Conservation (phyloP, 2,329 filamentous ascomycete genomes). For the Rosellinia necatrix region DNA sequence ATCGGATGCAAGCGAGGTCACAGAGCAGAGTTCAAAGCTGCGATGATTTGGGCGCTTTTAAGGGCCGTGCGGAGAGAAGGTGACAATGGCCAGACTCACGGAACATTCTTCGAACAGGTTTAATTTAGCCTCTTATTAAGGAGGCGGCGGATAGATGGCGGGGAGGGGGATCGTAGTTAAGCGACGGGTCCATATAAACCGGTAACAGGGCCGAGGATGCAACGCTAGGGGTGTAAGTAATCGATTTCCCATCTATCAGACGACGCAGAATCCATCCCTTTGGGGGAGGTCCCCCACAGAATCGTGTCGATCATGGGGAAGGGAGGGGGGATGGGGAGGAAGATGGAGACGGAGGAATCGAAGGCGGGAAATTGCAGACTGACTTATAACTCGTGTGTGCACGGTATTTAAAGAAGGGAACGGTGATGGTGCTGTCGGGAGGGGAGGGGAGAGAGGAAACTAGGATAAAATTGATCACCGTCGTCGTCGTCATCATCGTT, state of each 20-base stretch:
- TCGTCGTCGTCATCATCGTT: no score
- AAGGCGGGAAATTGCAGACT: neutral
- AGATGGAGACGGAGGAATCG: conserved; percentile 4
- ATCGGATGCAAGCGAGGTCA: neutral
- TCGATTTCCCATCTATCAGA: conserved; percentile 30
- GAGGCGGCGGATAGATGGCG: neutral
- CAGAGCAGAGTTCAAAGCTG: neutral
- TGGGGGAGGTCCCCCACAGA: conserved; percentile 20
- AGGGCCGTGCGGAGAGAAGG: neutral
- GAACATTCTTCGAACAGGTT: neutral
- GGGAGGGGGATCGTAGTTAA: conserved; percentile 7
- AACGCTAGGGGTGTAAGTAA: conserved; percentile 10
- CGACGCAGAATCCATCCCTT: neutral
- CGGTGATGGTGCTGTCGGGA: neutral
- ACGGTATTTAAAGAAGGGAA: conserved; percentile 13
- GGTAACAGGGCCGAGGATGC: conserved; percentile 18
- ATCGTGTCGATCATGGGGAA: conserved; percentile 13
- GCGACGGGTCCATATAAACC: conserved; percentile 6
- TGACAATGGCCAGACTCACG: neutral
- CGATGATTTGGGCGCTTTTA: conserved; percentile 13
- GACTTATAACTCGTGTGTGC: no score
- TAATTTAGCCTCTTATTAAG: conserved; percentile 7
- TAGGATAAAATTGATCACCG: neutral
- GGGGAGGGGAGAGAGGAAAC: no score
- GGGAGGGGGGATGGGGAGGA: neutral